phyloP scores from a whole-genome alignment of 2,329 filamentous ascomycete species.

The Dactylonectria estremocensis region DNA sequence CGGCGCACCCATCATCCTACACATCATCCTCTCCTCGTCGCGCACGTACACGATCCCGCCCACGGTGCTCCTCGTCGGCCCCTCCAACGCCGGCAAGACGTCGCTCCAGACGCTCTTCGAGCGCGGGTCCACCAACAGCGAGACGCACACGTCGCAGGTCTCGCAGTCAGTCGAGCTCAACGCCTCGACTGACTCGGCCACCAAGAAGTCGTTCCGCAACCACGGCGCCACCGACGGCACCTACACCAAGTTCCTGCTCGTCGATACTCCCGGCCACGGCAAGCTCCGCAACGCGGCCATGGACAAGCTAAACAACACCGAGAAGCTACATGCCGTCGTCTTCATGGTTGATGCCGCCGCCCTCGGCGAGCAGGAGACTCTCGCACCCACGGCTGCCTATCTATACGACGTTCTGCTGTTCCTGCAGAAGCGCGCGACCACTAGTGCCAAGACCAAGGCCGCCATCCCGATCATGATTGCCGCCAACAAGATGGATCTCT shows the following conservation, averaged over 20 bases:
- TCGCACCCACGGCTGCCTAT: conserved; percentile 85
- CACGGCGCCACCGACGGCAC: conserved; percentile 68
- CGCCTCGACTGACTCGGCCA: conserved; percentile 63
- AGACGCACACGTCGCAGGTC: conserved; percentile 71
- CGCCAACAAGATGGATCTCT: conserved; percentile 96
- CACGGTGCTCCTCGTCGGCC: conserved; percentile 85
- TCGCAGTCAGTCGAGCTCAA: conserved; percentile 69
- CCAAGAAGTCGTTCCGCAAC: conserved; percentile 65
- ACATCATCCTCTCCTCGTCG: conserved; percentile 79
- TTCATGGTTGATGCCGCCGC: conserved; percentile 91
- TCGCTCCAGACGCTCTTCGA: conserved; percentile 83
- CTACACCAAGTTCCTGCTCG: conserved; percentile 80
- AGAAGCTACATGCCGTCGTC: conserved; percentile 79
- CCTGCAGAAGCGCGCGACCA: conserved; percentile 81
- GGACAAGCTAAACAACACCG: conserved; percentile 59
- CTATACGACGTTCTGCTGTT: conserved; percentile 90
- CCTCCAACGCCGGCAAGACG: conserved; percentile 89
- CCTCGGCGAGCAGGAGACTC: conserved; percentile 69
- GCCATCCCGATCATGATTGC: conserved; percentile 84
- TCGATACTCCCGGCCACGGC: conserved; percentile 95
- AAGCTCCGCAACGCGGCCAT: conserved; percentile 86
- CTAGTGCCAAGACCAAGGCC: conserved; percentile 51
- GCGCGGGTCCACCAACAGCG: conserved; percentile 62
- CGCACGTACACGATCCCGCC: conserved; percentile 78
- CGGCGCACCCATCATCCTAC: conserved; percentile 82